Base-by-base conservation (phyloP, 306 rosid genomes). In the Acacia confusa region DNA sequence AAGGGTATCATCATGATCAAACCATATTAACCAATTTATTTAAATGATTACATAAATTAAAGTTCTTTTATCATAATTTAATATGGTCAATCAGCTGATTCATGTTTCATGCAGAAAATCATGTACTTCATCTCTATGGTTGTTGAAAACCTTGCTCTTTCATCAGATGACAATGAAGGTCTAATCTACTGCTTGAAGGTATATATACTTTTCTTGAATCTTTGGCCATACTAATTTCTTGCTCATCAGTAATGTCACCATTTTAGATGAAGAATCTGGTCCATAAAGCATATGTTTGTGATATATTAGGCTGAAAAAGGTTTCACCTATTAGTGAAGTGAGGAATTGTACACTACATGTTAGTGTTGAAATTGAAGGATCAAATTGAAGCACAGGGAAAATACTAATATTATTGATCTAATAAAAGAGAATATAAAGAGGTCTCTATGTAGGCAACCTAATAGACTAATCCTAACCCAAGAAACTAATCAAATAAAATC, bases 151-250 rank as follows among this genome's bases (percentile, higher is more conserved):
- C 92, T 95, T 80, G 97, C 94, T 72, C 92, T 95, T 50, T 95
- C 97, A 24, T 93, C 88, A 12, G 94, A 91, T 82, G 90, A 89
- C 81, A 95, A 93, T 74, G 97, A 92, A 87, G 98, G 93, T 85
- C 90, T 95, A 74, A 83, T 95, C 78, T 95, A 85, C 88, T 89
- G 97, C 86, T 85, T 88, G 91, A 95, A 92, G 99, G 99, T 95
- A 89, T 81, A 89, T 81, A 55, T 38, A 64, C 75, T 12, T 43
- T 44, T 32, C 16, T 22, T 44, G 22, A 63, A 78, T 28, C 22
- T 32, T 40, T 67, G 32, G 60, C 61, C 48, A 10, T 70, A 53
- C 83, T 47, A 28, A 65, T 52, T 82, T 60, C 45, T 50, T 60
- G 76, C 43, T 53, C n/a, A 41, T 24, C 40, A 69, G 70, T 44